These are phyloP conservation scores for Magnolia changhungtana DNA, from an alignment of 164 flowering plant species.

Conservation along the genomic window DNA sequence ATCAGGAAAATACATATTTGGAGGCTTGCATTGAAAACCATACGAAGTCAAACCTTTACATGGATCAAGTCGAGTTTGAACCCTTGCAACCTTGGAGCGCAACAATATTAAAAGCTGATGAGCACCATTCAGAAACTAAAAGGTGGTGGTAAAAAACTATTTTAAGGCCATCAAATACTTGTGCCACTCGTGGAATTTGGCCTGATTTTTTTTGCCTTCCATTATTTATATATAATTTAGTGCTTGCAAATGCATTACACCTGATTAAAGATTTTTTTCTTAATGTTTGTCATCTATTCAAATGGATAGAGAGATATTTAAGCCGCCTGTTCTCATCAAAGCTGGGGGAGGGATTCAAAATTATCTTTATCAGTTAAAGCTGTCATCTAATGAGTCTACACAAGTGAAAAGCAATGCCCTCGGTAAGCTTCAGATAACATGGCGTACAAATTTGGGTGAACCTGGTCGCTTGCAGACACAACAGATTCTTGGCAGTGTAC, in stretches of 20 bases:
- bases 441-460: slow-evolving; percentile 99
- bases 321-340: slow-evolving; percentile 72
- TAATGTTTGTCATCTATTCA: slow-evolving; percentile 12
- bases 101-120: slow-evolving; percentile 56
- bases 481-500: slow-evolving; percentile 86
- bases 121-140: slow-evolving; percentile 32
- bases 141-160: slow-evolving; percentile 37
- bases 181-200: background rate
- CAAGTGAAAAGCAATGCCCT: slow-evolving; percentile 72
- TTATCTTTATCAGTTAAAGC: slow-evolving; percentile 77
- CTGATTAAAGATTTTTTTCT: slow-evolving; percentile 8
- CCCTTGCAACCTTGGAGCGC: slow-evolving; percentile 78
- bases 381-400: slow-evolving; percentile 44
- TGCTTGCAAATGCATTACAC: slow-evolving; percentile 1
- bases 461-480: slow-evolving; percentile 99
- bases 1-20: slow-evolving; percentile 79
- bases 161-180: slow-evolving; percentile 3
- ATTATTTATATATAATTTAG: background rate
- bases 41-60: slow-evolving; percentile 84
- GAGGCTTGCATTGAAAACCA: slow-evolving; percentile 98
- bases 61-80: slow-evolving; percentile 99
- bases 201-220: slow-evolving; percentile 1
- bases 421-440: slow-evolving; percentile 96
- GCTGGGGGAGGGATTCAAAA: slow-evolving; percentile 90
- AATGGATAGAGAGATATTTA: slow-evolving; percentile 57